Conservation (phyloP, 371 early-diverging fungal species). For the Lichtheimia ramosa region DNA sequence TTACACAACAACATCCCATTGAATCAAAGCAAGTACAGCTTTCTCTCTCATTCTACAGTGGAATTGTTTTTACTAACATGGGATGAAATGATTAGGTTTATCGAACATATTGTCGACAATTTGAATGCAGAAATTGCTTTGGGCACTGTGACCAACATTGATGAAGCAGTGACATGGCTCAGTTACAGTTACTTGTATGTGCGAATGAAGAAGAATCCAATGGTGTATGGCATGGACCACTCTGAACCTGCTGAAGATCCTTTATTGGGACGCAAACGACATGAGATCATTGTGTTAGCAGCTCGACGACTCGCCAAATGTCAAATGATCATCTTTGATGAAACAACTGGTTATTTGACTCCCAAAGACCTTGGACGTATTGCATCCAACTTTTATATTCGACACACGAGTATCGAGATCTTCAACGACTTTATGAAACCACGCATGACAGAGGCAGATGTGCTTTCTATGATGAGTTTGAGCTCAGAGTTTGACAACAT, state of each 20-base stretch:
- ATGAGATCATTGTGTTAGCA: slow-evolving; percentile 21
- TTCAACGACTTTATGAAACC: slow-evolving; percentile 75
- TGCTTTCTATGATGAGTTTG: slow-evolving; percentile 82
- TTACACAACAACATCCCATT: slow-evolving; percentile 96
- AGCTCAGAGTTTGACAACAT: slow-evolving; percentile 95
- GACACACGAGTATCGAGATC: slow-evolving; percentile 80
- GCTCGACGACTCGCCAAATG: slow-evolving; percentile 62
- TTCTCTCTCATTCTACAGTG: not conserved
- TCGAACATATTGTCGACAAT: slow-evolving; percentile 86
- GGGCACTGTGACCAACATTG: slow-evolving; percentile 91
- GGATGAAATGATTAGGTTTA: slow-evolving; percentile 54
- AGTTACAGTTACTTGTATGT: slow-evolving; percentile 97
- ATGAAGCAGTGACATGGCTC: slow-evolving; percentile 96
- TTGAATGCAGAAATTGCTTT: slow-evolving; percentile 97
- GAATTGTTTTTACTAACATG: not conserved
- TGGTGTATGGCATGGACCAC: slow-evolving; percentile 87
- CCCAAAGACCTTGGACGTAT: slow-evolving; percentile 94
- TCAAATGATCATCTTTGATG: slow-evolving; percentile 94
- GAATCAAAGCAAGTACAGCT: slow-evolving; percentile 76
- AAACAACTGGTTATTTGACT: slow-evolving; percentile 76
- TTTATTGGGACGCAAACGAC: slow-evolving; percentile 46
- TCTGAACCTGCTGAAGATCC: slow-evolving; percentile 79
- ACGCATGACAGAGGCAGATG: slow-evolving; percentile 87
- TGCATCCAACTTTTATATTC: slow-evolving; percentile 90
- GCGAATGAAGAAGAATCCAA: slow-evolving; percentile 94